phyloP scores from a whole-genome alignment of 331 rosid genomes.

The Rhamnella rubrinervis region DNA sequence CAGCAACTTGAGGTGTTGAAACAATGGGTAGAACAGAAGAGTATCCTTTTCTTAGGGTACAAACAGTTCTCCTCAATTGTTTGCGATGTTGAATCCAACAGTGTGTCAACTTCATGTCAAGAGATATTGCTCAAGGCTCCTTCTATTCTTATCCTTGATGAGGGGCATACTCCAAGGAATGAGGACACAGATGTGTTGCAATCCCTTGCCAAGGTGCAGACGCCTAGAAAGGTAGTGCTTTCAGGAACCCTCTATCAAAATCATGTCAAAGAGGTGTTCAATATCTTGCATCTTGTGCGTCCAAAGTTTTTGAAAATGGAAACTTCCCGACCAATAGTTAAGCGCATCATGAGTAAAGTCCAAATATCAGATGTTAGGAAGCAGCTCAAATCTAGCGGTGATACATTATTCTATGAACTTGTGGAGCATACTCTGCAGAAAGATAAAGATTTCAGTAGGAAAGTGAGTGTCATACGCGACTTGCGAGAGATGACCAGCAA shows the following conservation, averaged over 20 bases:
- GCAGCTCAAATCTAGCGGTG: constrained; percentile 41
- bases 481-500: constrained; percentile 89
- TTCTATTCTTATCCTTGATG: constrained; percentile 81
- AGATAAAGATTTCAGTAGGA: constrained; percentile 74
- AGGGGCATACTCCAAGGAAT: constrained; percentile 93
- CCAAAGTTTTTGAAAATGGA: constrained; percentile 73
- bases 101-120: constrained; percentile 45
- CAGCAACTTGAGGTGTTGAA: constrained; percentile 77
- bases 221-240: constrained; percentile 81
- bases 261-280: constrained; percentile 89
- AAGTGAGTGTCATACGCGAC: constrained; percentile 77
- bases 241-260: constrained; percentile 93
- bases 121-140: constrained; percentile 74
- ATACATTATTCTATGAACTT: constrained; percentile 50
- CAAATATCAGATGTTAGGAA: constrained; percentile 49
- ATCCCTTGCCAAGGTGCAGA: constrained; percentile 70
- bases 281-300: constrained; percentile 73
- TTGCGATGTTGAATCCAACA: constrained; percentile 48
- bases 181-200: constrained; percentile 82
- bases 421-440: constrained; percentile 82
- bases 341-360: constrained; percentile 71
- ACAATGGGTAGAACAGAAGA: constrained; percentile 66
- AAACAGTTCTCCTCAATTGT: constrained; percentile 82
- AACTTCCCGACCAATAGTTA: constrained; percentile 62
- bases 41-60: constrained; percentile 94